phyloP scores from a whole-genome alignment of 306 rosid genomes.

The Heteromeles arbutifolia region DNA sequence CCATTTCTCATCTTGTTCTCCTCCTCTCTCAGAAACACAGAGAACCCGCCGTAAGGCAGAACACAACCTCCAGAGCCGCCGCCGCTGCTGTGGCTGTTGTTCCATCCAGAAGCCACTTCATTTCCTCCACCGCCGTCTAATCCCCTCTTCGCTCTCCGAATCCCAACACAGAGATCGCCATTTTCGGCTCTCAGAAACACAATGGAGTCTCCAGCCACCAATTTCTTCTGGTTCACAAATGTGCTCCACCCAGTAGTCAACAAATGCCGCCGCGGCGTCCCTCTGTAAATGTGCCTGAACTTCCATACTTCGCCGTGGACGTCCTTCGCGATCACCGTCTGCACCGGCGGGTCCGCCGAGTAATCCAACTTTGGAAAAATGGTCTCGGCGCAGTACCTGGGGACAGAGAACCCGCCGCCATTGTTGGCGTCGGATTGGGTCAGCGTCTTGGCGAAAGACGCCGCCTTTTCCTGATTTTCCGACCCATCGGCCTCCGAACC shows the following conservation, averaged over 20 bases:
- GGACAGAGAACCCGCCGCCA: slow-evolving; percentile 97
- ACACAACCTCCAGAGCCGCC: slow-evolving; percentile 27
- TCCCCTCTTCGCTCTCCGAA: slow-evolving; percentile 74
- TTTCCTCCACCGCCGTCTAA: slow-evolving; percentile 39
- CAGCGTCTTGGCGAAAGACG: slow-evolving; percentile 84
- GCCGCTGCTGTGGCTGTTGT: slow-evolving; percentile 32
- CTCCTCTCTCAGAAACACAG: slow-evolving; percentile 53
- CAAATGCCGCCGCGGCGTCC: slow-evolving; percentile 90
- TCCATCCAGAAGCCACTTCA: slow-evolving; percentile 61
- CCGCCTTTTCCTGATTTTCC: slow-evolving; percentile 61
- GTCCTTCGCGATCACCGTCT: slow-evolving; percentile 79
- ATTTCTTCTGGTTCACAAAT: slow-evolving; percentile 93
- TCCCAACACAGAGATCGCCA: slow-evolving; percentile 79
- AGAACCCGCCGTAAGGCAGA: slow-evolving; percentile 50
- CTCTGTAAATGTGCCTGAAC: slow-evolving; percentile 86
- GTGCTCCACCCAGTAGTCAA: slow-evolving; percentile 96
- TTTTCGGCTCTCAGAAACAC: slow-evolving; percentile 76
- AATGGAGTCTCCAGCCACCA: slow-evolving; percentile 91
- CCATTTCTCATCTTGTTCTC: slow-evolving; percentile 51
- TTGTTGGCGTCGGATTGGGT: slow-evolving; percentile 97
- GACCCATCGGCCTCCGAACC: slow-evolving; percentile 20
- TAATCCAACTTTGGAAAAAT: slow-evolving; percentile 84
- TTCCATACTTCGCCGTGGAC: slow-evolving; percentile 93
- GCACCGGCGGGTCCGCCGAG: slow-evolving; percentile 95
- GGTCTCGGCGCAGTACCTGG: slow-evolving; percentile 92